phyloP scores from a whole-genome alignment of 345 rosid species.

The rapeseed (Brassica napus) region DNA sequence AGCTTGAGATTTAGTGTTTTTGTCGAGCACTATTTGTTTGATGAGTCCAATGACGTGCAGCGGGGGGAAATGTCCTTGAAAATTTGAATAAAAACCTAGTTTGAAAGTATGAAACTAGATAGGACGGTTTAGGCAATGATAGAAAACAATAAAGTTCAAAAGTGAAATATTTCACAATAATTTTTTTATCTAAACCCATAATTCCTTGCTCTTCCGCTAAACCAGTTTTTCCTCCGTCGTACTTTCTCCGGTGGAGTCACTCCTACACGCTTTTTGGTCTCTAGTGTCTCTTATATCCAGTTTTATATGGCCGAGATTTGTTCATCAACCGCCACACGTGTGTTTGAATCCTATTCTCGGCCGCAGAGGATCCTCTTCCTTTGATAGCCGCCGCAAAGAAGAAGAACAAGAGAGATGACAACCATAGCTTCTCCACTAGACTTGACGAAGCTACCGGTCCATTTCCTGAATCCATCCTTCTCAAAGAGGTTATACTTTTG shows the following conservation, averaged over 20 bases:
- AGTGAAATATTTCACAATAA: not conserved
- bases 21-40: too few relatives aligned
- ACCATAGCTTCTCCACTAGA: slow-evolving; percentile 53
- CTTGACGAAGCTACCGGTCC: slow-evolving; percentile 51
- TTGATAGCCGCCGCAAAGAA: slow-evolving; percentile 51
- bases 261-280: slow-evolving; percentile 41
- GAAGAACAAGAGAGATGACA: slow-evolving; percentile 52
- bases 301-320: slow-evolving; percentile 20
- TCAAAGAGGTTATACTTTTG: slow-evolving; percentile 58
- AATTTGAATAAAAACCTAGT: too few relatives aligned
- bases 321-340: slow-evolving; percentile 13
- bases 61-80: too few relatives aligned
- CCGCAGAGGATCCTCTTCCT: slow-evolving; percentile 41
- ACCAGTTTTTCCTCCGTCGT: not conserved
- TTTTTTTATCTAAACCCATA: slow-evolving; percentile 32
- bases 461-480: slow-evolving; percentile 56
- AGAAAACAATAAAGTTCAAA: slow-evolving; percentile 5
- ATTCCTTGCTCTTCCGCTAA: not conserved
- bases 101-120: not conserved
- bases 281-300: slow-evolving; percentile 31
- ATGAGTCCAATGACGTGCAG: too few relatives aligned
- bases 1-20: too few relatives aligned
- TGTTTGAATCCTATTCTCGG: slow-evolving; percentile 22
- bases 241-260: slow-evolving; percentile 50
- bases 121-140: not conserved